Percentiles rank a stretch among this genome's conserved stretches.
These are phyloP conservation scores for Ascochyta clinopodiicola DNA, from an alignment of 2,329 filamentous ascomycete genomes.

Conservation along the genomic window DNA sequence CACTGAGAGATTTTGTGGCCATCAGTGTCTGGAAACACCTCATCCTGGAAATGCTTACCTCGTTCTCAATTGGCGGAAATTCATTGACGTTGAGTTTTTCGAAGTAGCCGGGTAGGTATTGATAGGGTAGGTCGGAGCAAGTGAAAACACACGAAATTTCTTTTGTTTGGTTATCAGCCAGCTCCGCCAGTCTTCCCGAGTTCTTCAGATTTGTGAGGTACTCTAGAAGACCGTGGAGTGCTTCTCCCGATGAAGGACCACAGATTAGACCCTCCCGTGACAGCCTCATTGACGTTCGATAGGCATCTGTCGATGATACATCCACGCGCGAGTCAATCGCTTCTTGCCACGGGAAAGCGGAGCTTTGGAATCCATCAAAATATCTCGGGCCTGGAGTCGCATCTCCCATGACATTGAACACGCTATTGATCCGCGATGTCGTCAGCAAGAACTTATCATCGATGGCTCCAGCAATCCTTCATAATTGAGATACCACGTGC, in stretches of 20 bases:
- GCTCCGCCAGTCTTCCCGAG: too few species aligned
- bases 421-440: conserved; percentile 41
- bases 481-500: too few species aligned
- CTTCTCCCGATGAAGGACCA: conserved; percentile 68
- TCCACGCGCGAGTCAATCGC: conserved; percentile 64
- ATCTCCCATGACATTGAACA: conserved; percentile 64
- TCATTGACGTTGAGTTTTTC: conserved; percentile 56
- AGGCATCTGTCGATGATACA: conserved; percentile 63
- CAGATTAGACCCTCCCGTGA: conserved; percentile 65
- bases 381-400: conserved; percentile 64
- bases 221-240: conserved; percentile 52
- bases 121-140: conserved; percentile 69
- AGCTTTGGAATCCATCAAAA: conserved; percentile 58
- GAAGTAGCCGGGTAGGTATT: conserved; percentile 68
- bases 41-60: conserved; percentile 7
- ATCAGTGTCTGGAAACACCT: too few species aligned
- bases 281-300: conserved; percentile 59
- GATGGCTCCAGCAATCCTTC: too few species aligned
- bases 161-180: too few species aligned
- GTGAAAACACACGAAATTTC: conserved; percentile 53
- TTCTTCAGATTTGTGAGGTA: background rate
- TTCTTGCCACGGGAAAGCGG: conserved; percentile 65
- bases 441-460: too few species aligned
- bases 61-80: conserved; percentile 26
- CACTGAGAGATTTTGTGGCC: too few species aligned